Evolutionary conservation across 2,329 filamentous ascomycete genomes (phyloP).

Genomic region (Fusarium sarcochroum): DNA sequence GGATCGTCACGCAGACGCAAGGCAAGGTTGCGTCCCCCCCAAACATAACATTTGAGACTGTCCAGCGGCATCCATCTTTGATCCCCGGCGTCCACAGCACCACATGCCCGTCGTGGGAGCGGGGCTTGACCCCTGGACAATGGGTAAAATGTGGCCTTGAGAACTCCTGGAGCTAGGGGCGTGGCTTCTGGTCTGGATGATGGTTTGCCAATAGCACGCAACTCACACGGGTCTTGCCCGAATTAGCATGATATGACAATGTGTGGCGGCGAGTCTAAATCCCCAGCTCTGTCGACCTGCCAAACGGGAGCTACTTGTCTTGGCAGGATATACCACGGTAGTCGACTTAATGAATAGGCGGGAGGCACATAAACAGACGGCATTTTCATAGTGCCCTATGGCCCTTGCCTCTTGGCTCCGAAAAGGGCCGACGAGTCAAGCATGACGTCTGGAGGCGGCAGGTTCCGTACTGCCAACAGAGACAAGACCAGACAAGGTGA

Average conservation of each 20-base stretch:
- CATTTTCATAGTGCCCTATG: slow-evolving; percentile 16
- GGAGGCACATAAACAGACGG: slow-evolving; percentile 34
- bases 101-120: slow-evolving; percentile 30
- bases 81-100: slow-evolving; percentile 38
- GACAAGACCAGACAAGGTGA: slow-evolving; percentile 21
- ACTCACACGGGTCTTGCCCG: slow-evolving; percentile 1
- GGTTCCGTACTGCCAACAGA: slow-evolving; percentile 28
- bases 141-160: slow-evolving; percentile 11
- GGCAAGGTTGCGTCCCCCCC: slow-evolving; percentile 33
- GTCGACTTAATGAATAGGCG: slow-evolving; percentile 19
- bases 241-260: slow-evolving; percentile 29
- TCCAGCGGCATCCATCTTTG: slow-evolving; percentile 41
- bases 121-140: slow-evolving; percentile 18
- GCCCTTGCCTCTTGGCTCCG: slow-evolving; percentile 19
- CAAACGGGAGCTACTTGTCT: slow-evolving; percentile 41
- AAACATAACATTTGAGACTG: slow-evolving; percentile 31
- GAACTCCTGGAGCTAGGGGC: slow-evolving; percentile 21
- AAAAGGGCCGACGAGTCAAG: slow-evolving; percentile 41
- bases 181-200: slow-evolving; percentile 1
- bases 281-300: slow-evolving; percentile 29
- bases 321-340: slow-evolving; percentile 33
- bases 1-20: slow-evolving; percentile 43
- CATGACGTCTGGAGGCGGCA: slow-evolving; percentile 36
- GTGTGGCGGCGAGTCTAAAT: slow-evolving; percentile 28
- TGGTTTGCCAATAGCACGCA: slow-evolving; percentile 8